These are phyloP conservation scores for Globisporangium yorkense DNA, from an alignment of 352 stramenopile species.

Conservation along the genomic window DNA sequence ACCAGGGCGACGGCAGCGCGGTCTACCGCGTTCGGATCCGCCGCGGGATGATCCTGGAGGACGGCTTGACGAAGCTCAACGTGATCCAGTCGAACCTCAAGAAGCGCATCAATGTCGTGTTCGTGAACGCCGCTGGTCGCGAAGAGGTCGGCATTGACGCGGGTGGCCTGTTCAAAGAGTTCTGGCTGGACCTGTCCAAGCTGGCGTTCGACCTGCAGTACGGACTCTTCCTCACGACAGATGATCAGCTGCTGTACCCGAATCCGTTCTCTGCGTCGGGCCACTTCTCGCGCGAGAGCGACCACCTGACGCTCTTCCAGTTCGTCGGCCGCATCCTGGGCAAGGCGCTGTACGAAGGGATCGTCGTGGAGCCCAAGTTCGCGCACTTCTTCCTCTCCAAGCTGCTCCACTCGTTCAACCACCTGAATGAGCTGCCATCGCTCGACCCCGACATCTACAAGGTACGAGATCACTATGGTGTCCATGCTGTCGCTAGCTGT, in stretches of 20 bases:
- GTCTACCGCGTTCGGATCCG: slow-evolving; percentile 64
- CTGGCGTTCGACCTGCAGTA: slow-evolving; percentile 93
- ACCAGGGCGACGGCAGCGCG: slow-evolving; percentile 38
- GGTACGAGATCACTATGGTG: slow-evolving; percentile 15
- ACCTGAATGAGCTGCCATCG: slow-evolving; percentile 86
- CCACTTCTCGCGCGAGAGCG: slow-evolving; percentile 67
- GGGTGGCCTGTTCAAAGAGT: slow-evolving; percentile 97
- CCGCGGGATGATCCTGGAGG: slow-evolving; percentile 69
- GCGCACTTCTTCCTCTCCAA: slow-evolving; percentile 95
- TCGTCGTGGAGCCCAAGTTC: slow-evolving; percentile 95
- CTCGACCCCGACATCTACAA: slow-evolving; percentile 94
- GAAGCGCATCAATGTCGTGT: slow-evolving; percentile 73
- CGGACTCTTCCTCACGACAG: slow-evolving; percentile 74
- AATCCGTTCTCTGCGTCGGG: slow-evolving; percentile 87
- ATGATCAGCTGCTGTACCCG: slow-evolving; percentile 88
- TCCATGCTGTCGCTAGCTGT: too few species aligned
- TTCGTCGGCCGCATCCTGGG: slow-evolving; percentile 94
- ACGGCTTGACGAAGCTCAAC: slow-evolving; percentile 87
- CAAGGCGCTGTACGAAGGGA: slow-evolving; percentile 96
- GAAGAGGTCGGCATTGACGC: slow-evolving; percentile 95
- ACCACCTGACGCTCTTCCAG: slow-evolving; percentile 91
- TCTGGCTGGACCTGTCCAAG: slow-evolving; percentile 88
- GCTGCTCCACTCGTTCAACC: slow-evolving; percentile 74
- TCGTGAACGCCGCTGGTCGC: slow-evolving; percentile 84
- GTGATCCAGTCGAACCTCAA: slow-evolving; percentile 84